Base-by-base conservation (phyloP, 768 basidiomycete species). In the Pholiota conissans region DNA sequence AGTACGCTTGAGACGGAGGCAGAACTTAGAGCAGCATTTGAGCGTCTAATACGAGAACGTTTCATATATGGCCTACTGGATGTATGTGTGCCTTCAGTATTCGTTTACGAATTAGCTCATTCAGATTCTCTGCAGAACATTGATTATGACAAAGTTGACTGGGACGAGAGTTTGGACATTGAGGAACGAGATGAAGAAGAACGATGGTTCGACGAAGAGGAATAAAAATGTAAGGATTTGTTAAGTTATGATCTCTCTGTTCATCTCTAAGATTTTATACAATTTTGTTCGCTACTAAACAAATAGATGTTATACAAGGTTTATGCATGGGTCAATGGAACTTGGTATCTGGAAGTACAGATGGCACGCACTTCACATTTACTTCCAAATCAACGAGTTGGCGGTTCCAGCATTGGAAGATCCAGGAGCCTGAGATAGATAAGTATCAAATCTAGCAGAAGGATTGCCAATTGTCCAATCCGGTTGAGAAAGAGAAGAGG, bases 21-120 rank as follows among this genome's bases (percentile, higher is more conserved):
- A 40, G 84, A 89, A 55, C 70, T 71, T 5, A 79, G 74, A 63
- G 69, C 63, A 22, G 65, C 66, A 6, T 91, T 92, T 69, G 81
- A 85, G 64, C 75, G 89, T 39, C 71, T 76, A 27, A 69, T 93
- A n/a, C 79, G 73, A 49, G 90, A 92, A 67, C 74, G 78, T 10
- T 87, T 91, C 62, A 88, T 93, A 22, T 90, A 91, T 61, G 91
- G 91, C 5, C 68, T 86, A 56, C 74, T 93, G 10, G 86, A 90
- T 69, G 91, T 85, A 72, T 71, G 84, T 72, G 28, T 39, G 52
- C 2, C 20, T 40, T 52, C 35, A 28, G 10, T 20, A 10, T 50
- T 29, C 13, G 20, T 5, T 10, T 34, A 9, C 30, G 13, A 11
- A 29, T 13, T 50, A 29, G 28, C 42, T 45, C 18, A 45, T 24